Conservation (phyloP, 1,284 basidiomycete genomes). For the Cyathus olla region DNA sequence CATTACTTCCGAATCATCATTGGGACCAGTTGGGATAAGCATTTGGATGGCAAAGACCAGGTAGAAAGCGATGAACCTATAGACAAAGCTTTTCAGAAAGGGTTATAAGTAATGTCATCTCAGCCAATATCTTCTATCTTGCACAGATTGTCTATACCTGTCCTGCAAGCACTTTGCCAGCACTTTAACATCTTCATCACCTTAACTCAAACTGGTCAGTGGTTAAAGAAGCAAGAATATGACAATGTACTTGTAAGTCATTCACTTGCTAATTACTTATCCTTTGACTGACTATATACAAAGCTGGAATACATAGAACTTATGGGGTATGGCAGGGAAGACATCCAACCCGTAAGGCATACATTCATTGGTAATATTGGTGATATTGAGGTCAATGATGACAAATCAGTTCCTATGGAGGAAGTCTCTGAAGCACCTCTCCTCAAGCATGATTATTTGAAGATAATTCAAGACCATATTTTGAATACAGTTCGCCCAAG, state of each 20-base stretch:
- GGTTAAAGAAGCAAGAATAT: too few relatives aligned
- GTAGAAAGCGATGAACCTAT: conserved; percentile 5
- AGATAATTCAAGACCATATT: conserved; percentile 15
- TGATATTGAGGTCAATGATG: not conserved
- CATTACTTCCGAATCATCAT: conserved; percentile 26
- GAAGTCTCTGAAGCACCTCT: not conserved
- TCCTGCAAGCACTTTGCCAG: too few relatives aligned
- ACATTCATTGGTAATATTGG: not conserved
- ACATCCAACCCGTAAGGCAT: too few relatives aligned
- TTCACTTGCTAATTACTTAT: too few relatives aligned
- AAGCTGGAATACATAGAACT: too few relatives aligned
- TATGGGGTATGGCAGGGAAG: too few relatives aligned
- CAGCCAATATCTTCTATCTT: too few relatives aligned
- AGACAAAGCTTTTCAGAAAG: not conserved
- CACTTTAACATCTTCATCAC: too few relatives aligned
- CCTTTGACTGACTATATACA: too few relatives aligned
- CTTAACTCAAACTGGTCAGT: too few relatives aligned
- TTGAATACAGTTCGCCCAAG: conserved; percentile 13
- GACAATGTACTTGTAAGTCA: too few relatives aligned
- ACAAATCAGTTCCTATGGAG: not conserved
- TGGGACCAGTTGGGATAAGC: conserved; percentile 12
- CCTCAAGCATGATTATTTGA: conserved; percentile 15
- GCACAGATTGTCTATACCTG: too few relatives aligned
- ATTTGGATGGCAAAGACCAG: conserved; percentile 9
- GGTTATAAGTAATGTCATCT: not conserved